Evolutionary conservation across 2,329 filamentous ascomycete species (phyloP), one percentile per base, ranked within the genome.

Genomic region (Arthroderma sp.): DNA sequence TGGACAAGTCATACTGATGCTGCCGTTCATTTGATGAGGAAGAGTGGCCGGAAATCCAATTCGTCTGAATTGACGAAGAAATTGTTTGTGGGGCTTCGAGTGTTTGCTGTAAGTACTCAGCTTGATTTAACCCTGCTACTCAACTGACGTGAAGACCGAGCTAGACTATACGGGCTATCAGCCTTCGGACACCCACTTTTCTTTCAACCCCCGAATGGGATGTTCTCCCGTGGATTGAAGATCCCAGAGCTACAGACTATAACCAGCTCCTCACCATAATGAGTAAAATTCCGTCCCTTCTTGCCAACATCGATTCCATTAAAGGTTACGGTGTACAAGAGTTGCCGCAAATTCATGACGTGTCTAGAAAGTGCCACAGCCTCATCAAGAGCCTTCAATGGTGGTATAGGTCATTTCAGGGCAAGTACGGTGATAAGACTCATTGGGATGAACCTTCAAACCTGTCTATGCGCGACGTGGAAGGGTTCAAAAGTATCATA

Each of bases 1-100:
- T 44, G 42, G 42, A 29, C 42, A 38, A 44, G 34, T n/a, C 42
- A 44, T 29, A 38, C 31, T 29, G 42, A 38, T 6, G 42, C 27
- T 11, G 42, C 42, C 6, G 31, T 36, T 9, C 34, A 28, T 15
- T 38, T 44, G 6, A 44, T 44, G 6, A 7, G 10, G 29, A 10
- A 29, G 28, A 15, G 27, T 5, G 32, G 32, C 2, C 29, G 15
- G 7, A 29, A n/a, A 5, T 8, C 4, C 4, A 29, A 38, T 9
- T 38, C 34, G 27, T 38, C 42, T 2, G 11, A 31, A 4, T 22
- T 44, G 11, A 38, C 11, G 29, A 38, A 33, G 15, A 30, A 33
- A 8, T 22, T 44, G 5, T 44, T 38, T 33, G 28, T 38, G 11
- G 42, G 42, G 2, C 36, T 44, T 8, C 33, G 42, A 4, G 15